Evolutionary conservation across 208 protist genomes (phyloP), one percentile per base, ranked within the genome.

Genomic region (Balamuthia mandrillaris): DNA sequence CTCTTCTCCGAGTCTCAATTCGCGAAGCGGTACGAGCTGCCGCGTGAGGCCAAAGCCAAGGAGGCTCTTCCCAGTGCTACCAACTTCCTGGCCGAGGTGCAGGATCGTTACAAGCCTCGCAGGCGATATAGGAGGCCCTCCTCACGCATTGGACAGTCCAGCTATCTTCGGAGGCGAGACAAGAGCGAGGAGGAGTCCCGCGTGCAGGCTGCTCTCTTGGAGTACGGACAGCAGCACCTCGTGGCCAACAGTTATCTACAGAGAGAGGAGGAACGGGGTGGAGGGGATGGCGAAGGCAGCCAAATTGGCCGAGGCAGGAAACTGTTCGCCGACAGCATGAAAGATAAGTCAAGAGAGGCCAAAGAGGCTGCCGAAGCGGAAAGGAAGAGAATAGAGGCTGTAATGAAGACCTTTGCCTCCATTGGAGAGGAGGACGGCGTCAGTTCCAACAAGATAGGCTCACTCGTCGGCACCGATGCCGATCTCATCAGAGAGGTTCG

Each of bases 1-100:
- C 39, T 88, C 45, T 95, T 91, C 61, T 84, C 90, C 44, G 86
- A 90, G 2, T 82, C 88, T 29, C 89, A 89, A 51, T 96, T 96
- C 82, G 16, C 49, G 16, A 90, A 91, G 52, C 44, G 77, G 18
- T 88, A 87, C 83, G 24, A 60, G 54, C 14, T 78, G 72, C 88
- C 90, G 24, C 7, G 42, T 45, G 90, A 91, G n/a, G n/a, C n/a
- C n/a, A n/a, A n/a, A n/a, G n/a, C n/a, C n/a, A n/a, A n/a, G n/a
- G n/a, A n/a, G n/a, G n/a, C n/a, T n/a, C n/a, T n/a, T 6, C 7
- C 33, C 14, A 10, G 9, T 84, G 84, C 68, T 9, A 86, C 27
- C 5, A 42, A 29, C 5, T 84, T 70, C 44, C 29, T 86, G 24
- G n/a, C 18, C n/a, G 2, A 27, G 42, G 63, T 81, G 27, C 33